A percentile compares a stretch with the other conserved stretches of the same genome.
These are phyloP conservation scores for Carex pumila DNA, from an alignment of 176 grass and related monocot species.

Conservation along the genomic window DNA sequence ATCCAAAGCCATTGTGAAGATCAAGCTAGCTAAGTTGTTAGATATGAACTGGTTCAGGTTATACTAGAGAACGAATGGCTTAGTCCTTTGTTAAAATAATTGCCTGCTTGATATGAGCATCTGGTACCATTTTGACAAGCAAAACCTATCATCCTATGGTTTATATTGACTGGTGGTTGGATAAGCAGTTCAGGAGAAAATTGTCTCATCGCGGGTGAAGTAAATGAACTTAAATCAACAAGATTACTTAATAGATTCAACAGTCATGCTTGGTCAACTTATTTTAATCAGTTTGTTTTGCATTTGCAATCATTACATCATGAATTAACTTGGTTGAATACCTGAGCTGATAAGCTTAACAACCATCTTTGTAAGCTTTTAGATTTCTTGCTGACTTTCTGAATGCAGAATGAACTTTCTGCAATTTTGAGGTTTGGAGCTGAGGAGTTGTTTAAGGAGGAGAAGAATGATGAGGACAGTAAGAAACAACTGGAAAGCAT, in stretches of 20 bases:
- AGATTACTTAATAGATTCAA: neutral
- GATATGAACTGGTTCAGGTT: neutral
- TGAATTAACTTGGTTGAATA: neutral
- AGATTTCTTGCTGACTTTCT: neutral
- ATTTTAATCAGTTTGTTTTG: neutral
- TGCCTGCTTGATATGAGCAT: neutral
- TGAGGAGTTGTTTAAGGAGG: conserved; percentile 97
- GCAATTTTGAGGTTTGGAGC: conserved; percentile 97
- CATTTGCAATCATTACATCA: neutral
- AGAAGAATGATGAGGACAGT: conserved; percentile 86
- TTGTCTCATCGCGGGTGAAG: neutral
- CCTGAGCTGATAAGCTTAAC: neutral
- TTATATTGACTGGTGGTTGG: neutral
- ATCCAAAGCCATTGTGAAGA: neutral
- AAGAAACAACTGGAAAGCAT: conserved; percentile 92
- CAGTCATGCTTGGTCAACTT: neutral
- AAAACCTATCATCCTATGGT: neutral
- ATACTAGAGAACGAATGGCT: neutral
- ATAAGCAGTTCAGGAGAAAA: neutral
- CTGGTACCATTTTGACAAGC: neutral
- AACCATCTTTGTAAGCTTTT: neutral
- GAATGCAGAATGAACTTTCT: conserved; percentile 86
- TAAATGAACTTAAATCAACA: neutral
- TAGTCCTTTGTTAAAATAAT: neutral
- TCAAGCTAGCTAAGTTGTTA: neutral